These are phyloP conservation scores for Phyllosticta citribraziliensis DNA, from an alignment of 2,329 filamentous ascomycete genomes.

Conservation along the genomic window DNA sequence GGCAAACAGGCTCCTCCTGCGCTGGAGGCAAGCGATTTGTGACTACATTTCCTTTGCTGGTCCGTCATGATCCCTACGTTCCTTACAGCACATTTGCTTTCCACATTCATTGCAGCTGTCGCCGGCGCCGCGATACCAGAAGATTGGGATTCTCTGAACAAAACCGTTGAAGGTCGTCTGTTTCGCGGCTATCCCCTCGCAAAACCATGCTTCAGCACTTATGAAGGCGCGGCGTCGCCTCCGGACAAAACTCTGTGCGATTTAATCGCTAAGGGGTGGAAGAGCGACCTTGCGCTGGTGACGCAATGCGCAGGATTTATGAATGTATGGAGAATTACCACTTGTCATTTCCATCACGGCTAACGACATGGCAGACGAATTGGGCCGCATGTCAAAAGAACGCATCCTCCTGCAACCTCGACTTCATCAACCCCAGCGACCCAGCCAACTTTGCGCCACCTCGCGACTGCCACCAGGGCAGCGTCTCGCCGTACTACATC, in stretches of 20 bases:
- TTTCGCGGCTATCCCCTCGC: not conserved
- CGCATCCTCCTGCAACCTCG: slow-evolving; percentile 13
- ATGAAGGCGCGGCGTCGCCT: not conserved
- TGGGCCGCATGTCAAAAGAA: slow-evolving; percentile 16
- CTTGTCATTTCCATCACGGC: not conserved
- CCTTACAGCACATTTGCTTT: not conserved
- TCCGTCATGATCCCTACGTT: not conserved
- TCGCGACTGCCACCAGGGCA: not conserved
- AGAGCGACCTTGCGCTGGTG: not conserved
- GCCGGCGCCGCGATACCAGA: not conserved
- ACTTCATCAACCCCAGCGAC: slow-evolving; percentile 12
- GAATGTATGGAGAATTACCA: not conserved
- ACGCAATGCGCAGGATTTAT: not conserved
- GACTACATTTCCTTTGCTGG: not conserved
- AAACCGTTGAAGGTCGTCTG: not conserved
- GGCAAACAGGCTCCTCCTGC: not conserved
- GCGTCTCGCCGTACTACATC: not conserved
- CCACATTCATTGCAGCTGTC: not conserved
- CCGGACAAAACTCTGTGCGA: not conserved
- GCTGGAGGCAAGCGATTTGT: not conserved
- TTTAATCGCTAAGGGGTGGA: not conserved
- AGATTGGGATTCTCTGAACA: not conserved
- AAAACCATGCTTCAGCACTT: not conserved
- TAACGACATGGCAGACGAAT: not conserved
- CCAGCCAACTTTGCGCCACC: not conserved